A percentile compares a stretch with the other conserved stretches of the same genome.
Evolutionary conservation across 768 basidiomycete genomes (phyloP).

Genomic region (Dacryopinax primogenitus): DNA sequence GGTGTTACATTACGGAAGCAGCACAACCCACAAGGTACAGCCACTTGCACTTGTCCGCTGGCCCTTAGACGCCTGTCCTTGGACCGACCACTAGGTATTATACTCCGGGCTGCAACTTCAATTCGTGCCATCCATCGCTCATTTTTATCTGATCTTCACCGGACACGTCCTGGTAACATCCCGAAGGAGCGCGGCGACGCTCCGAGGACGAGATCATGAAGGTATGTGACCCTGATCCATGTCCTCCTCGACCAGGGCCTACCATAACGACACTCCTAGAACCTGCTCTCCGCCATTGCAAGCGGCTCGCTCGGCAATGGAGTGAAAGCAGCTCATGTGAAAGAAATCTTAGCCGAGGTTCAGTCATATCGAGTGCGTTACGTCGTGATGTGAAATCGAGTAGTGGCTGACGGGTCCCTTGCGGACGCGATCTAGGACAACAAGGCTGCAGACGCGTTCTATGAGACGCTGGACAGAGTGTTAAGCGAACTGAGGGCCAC

Average conservation of each 20-base stretch:
- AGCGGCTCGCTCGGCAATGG: constrained; percentile 2
- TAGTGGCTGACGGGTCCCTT: constrained; percentile 3
- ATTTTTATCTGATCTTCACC: background rate
- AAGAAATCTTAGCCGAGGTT: background rate
- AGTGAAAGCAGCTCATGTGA: background rate
- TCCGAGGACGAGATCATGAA: constrained; percentile 2
- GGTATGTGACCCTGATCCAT: background rate
- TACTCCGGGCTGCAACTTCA: background rate
- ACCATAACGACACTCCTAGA: background rate
- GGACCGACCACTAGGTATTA: background rate
- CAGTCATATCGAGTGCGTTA: background rate
- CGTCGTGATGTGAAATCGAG: background rate
- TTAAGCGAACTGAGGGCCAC: constrained; percentile 64
- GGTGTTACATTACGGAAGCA: constrained; percentile 5
- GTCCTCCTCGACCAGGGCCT: constrained; percentile 3
- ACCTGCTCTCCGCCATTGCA: background rate
- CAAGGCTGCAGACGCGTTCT: constrained; percentile 78
- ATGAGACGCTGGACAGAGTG: constrained; percentile 83
- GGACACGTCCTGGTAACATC: background rate
- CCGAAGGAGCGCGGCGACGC: background rate
- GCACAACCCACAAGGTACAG: constrained; percentile 10
- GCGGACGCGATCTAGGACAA: constrained; percentile 42
- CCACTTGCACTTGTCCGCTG: background rate
- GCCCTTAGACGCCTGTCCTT: constrained; percentile 5
- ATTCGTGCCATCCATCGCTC: background rate